Conservation (phyloP, 2,329 filamentous ascomycete species). For the Colletotrichum sp. region DNA sequence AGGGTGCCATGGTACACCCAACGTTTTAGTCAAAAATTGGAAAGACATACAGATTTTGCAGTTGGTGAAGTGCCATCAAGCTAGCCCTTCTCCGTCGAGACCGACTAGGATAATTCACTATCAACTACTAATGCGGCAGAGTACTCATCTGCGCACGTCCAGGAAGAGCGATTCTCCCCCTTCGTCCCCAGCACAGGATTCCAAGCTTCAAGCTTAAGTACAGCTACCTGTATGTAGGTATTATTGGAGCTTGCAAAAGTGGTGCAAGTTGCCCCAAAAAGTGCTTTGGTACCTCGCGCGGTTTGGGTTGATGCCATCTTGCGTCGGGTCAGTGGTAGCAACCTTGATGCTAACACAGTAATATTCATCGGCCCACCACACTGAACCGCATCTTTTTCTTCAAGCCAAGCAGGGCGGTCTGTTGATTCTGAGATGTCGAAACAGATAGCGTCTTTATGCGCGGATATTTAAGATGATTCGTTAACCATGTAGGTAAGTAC, state of each 20-base stretch:
- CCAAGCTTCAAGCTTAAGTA: not conserved
- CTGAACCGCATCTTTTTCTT: not conserved
- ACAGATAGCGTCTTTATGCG: not conserved
- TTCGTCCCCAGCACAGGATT: not conserved
- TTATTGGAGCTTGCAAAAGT: not conserved
- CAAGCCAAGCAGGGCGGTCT: not conserved
- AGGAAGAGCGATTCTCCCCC: not conserved
- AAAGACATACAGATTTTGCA: not conserved
- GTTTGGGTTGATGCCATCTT: not conserved
- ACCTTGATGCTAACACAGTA: not conserved
- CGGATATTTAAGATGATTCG: not conserved
- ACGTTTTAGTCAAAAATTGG: not conserved
- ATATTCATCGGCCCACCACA: not conserved
- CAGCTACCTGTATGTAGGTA: not conserved
- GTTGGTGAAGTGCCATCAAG: not conserved
- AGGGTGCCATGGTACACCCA: not conserved
- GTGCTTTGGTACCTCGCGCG: not conserved
- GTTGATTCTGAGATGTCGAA: not conserved
- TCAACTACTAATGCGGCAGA: not conserved
- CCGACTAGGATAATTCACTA: not conserved
- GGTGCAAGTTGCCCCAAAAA: not conserved
- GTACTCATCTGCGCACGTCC: not conserved
- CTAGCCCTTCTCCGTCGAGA: not conserved
- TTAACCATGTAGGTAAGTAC: fast-evolving
- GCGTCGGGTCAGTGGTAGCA: not conserved